Conservation (phyloP, 345 rosid genomes). For the Kernera saxatilis region DNA sequence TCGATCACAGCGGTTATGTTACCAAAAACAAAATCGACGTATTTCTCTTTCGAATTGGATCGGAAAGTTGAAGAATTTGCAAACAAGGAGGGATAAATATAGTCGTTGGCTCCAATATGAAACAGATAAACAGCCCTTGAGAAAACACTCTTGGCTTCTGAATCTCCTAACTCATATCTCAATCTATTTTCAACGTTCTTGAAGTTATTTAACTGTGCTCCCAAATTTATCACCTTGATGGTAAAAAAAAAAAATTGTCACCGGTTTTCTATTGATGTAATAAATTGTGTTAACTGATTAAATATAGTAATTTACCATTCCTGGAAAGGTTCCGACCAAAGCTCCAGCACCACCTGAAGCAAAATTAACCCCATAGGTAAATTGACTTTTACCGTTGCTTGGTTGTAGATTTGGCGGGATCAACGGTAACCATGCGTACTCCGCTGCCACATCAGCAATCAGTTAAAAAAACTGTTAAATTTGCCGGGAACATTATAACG, state of each 20-base stretch:
- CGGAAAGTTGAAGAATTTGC: slow-evolving; percentile 20
- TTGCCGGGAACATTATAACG: background rate
- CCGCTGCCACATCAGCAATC: slow-evolving; percentile 25
- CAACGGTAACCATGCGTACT: slow-evolving; percentile 42
- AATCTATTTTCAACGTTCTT: slow-evolving; percentile 25
- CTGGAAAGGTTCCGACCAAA: slow-evolving; percentile 36
- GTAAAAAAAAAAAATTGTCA: background rate
- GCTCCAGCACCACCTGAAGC: slow-evolving; percentile 54
- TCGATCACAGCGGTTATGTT: slow-evolving; percentile 28
- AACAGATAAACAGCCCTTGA: slow-evolving; percentile 38
- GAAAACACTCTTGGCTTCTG: slow-evolving; percentile 22
- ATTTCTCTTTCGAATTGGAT: slow-evolving; percentile 17
- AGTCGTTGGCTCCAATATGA: slow-evolving; percentile 42
- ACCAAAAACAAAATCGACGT: slow-evolving; percentile 28
- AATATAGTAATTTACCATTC: slow-evolving; percentile 22
- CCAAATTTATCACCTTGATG: slow-evolving; percentile 35
- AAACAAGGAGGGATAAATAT: slow-evolving; percentile 11
- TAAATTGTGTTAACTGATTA: background rate
- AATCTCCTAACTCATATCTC: slow-evolving; percentile 34
- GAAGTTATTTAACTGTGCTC: slow-evolving; percentile 34
- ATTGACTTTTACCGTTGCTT: slow-evolving; percentile 10
- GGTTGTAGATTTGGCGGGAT: slow-evolving; percentile 44
- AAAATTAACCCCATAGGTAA: slow-evolving; percentile 38
- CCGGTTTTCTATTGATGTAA: background rate
- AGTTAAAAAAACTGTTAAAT: background rate